Evolutionary conservation across 2,329 filamentous ascomycete species (phyloP).

Genomic region (Paecilomyces dactylethromorphus): DNA sequence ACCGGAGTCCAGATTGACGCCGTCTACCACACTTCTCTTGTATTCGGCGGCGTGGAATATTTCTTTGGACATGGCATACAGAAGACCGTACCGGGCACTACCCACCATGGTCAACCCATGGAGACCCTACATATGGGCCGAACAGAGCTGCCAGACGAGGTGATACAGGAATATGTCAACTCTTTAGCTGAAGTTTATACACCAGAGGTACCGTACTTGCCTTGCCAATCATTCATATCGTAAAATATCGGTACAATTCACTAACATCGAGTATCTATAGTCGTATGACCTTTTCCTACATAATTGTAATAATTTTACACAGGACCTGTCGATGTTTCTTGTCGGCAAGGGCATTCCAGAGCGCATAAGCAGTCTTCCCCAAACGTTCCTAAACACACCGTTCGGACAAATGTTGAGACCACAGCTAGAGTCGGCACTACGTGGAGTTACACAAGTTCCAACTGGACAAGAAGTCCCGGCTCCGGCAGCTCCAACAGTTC

Average conservation of each 20-base stretch:
- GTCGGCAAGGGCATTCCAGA: constrained; percentile 82
- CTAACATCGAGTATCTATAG: constrained; percentile 35
- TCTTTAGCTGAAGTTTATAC: constrained; percentile 80
- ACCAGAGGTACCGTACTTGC: constrained; percentile 49
- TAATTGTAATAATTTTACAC: constrained; percentile 97
- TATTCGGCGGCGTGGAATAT: constrained; percentile 79
- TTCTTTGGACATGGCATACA: constrained; percentile 86
- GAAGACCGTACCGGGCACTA: constrained; percentile 69
- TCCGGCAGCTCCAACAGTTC: constrained; percentile 3
- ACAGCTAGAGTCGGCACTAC: constrained; percentile 61
- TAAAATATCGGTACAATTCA: not conserved
- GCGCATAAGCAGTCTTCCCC: constrained; percentile 77
- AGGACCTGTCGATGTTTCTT: constrained; percentile 84
- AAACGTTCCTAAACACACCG: constrained; percentile 76
- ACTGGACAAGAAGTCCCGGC: constrained; percentile 28
- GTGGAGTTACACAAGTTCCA: constrained; percentile 53
- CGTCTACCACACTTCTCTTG: constrained; percentile 89
- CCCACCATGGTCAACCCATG: constrained; percentile 80
- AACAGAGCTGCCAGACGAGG: constrained; percentile 71
- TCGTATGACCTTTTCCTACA: constrained; percentile 84
- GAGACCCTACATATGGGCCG: constrained; percentile 67
- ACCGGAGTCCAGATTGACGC: constrained; percentile 74
- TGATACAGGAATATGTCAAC: constrained; percentile 81
- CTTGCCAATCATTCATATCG: not conserved
- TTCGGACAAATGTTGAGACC: constrained; percentile 84